phyloP scores from a whole-genome alignment of 768 basidiomycete species.

The Xerocomellus intermedius region DNA sequence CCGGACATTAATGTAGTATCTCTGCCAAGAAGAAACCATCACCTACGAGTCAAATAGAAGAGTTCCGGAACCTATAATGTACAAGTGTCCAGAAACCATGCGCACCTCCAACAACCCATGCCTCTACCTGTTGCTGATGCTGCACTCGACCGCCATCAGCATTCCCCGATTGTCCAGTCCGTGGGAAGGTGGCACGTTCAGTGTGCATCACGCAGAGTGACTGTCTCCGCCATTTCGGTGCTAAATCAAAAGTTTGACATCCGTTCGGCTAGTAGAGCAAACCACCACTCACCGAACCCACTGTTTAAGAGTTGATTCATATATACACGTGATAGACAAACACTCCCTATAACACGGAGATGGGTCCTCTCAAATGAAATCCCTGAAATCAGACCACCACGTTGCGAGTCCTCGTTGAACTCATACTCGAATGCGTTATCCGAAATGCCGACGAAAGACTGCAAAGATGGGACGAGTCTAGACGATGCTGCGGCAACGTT shows the following conservation, averaged over 20 bases:
- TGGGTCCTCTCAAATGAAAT: conserved; percentile 69
- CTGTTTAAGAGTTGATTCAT: conserved; percentile 77
- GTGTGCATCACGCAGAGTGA: conserved; percentile 64
- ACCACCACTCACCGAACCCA: conserved; percentile 36
- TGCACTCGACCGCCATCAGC: conserved; percentile 76
- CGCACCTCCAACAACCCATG: conserved; percentile 79
- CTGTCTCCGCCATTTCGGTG: conserved; percentile 85
- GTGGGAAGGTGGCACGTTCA: conserved; percentile 62
- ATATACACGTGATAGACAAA: conserved; percentile 35
- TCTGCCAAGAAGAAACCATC: conserved; percentile 6
- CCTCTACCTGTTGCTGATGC: conserved; percentile 81
- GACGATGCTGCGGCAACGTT: conserved; percentile 61
- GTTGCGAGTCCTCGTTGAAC: conserved; percentile 76
- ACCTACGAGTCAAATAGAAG: conserved; percentile 75
- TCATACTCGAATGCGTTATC: conserved; percentile 84
- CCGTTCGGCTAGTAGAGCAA: background rate
- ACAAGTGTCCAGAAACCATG: conserved; percentile 8
- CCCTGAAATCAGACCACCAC: conserved; percentile 74
- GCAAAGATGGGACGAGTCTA: conserved; percentile 86
- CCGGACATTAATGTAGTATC: conserved; percentile 19
- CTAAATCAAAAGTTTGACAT: conserved; percentile 32
- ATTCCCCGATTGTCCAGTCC: conserved; percentile 71
- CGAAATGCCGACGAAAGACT: conserved; percentile 76
- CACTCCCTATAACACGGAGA: conserved; percentile 14
- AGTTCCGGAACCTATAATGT: conserved; percentile 60